Base-by-base conservation (phyloP, 108 stramenopile genomes). In the Cyclotella atomus region DNA sequence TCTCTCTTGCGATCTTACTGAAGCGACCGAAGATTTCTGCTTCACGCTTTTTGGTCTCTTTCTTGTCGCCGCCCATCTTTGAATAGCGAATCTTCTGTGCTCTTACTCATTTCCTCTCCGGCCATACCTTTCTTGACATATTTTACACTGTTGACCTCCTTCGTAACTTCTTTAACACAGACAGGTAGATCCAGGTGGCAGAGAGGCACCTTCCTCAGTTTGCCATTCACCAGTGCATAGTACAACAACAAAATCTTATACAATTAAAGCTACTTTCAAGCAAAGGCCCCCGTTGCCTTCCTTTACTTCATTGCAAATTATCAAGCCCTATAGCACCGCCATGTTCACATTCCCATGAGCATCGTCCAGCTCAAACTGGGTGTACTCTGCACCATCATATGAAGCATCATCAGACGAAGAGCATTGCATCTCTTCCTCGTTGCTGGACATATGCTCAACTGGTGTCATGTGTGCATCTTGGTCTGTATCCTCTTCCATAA, bases 351-450 rank as follows among this genome's bases (percentile, higher is more conserved):
- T 44, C 47, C 32, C 28, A 65, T 65, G 61, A 33, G 67, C 71
- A 12, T 54, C 79, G 29, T 82, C 81, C n/a, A 82, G 44, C 7
- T 77, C 44, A 68, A 82, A 82, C 69, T 77, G 81, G 8, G 71
- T 77, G 32, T 77, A 77, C 21, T 82, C 76, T 41, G 43, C 41
- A 33, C 76, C 81, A 54, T 49, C 66, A 16, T 63, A 67, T 23
- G 76, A 77, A 49, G 62, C 50, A 19, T 43, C 53, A 16, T 65
- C 43, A 27, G 53, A 64, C 10, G 59, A 62, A 9, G 45, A 65
- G 59, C 65, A 63, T 36, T 69, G 65, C 71, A 71, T 67, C 23
- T 65, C 68, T 46, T 68, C 70, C 34, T 61, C 65, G 17, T 72
- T 41, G 53, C 53, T 35, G 36, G 43, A 35, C n/a, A 5, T 44